A percentile compares a stretch with the other conserved stretches of the same genome.
Conservation (phyloP, 345 rosid species). For the Eucalyptus lansdowneana region DNA sequence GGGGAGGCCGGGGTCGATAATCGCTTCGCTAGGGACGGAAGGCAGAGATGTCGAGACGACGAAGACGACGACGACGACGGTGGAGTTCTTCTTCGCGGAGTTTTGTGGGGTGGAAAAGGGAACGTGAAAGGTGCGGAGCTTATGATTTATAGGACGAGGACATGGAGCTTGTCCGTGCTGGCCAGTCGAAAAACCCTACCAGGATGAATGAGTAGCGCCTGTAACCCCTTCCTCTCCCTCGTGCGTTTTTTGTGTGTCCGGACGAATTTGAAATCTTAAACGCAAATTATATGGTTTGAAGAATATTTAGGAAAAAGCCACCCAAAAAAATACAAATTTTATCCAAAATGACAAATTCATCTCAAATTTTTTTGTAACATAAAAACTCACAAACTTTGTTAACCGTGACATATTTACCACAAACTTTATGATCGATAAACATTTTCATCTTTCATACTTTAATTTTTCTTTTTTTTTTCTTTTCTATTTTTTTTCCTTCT, state of each 20-base stretch:
- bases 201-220: not conserved
- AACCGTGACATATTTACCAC: accelerated
- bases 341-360: too few species aligned
- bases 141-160: not conserved
- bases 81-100: not conserved
- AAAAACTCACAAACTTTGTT: accelerated
- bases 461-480: too few species aligned
- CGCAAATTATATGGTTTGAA: too few species aligned
- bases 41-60: not conserved
- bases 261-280: not conserved
- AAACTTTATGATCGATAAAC: accelerated
- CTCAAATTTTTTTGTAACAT: too few species aligned
- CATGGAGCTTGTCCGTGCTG: not conserved
- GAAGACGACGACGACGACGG: not conserved
- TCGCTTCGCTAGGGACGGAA: not conserved
- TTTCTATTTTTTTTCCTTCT: accelerated
- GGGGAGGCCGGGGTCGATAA: not conserved
- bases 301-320: too few species aligned
- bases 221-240: not conserved
- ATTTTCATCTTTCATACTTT: too few species aligned
- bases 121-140: not conserved
- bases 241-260: not conserved
- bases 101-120: not conserved
- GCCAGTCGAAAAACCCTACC: not conserved
- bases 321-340: too few species aligned